Conservation (phyloP, 306 rosid species). For the Pterocarpus santalinus region DNA sequence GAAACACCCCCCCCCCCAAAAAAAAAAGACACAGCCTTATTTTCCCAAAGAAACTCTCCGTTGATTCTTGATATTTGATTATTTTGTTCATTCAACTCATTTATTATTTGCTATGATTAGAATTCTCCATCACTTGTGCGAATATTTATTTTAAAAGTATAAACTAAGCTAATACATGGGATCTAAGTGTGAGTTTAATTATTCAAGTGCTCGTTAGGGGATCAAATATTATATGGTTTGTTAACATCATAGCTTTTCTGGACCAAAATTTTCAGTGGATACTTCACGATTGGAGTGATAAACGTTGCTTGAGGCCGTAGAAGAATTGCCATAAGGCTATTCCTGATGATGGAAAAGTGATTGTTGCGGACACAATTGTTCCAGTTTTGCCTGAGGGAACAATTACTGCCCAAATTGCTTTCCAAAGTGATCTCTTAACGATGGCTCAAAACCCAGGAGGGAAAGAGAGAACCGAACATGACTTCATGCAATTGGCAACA, state of each 20-base stretch:
- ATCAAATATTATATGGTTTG: background rate
- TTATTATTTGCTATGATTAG: too few species aligned
- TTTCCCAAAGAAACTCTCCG: too few species aligned
- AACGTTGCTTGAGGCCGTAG: slow-evolving; percentile 48
- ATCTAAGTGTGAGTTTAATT: too few species aligned
- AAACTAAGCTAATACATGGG: too few species aligned
- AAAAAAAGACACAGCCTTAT: too few species aligned
- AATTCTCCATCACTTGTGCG: too few species aligned
- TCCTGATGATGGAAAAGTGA: slow-evolving; percentile 53
- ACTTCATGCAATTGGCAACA: slow-evolving; percentile 46
- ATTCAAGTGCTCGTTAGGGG: too few species aligned
- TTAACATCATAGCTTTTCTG: background rate
- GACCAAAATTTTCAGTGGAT: slow-evolving; percentile 42
- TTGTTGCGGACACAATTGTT: slow-evolving; percentile 44
- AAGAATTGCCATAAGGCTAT: slow-evolving; percentile 51
- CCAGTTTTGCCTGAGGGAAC: slow-evolving; percentile 35
- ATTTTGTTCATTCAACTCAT: too few species aligned
- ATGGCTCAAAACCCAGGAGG: slow-evolving; percentile 57
- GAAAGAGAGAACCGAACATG: slow-evolving; percentile 48
- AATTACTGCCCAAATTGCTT: background rate
- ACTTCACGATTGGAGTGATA: slow-evolving; percentile 59
- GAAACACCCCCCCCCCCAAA: too few species aligned
- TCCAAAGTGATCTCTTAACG: slow-evolving; percentile 44
- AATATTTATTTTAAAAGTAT: too few species aligned
- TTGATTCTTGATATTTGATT: too few species aligned